Percentiles rank a stretch among this genome's conserved stretches.
phyloP scores from a whole-genome alignment of 192 early-diverging fungal genomes.

The Umbelopsis isabellina region DNA sequence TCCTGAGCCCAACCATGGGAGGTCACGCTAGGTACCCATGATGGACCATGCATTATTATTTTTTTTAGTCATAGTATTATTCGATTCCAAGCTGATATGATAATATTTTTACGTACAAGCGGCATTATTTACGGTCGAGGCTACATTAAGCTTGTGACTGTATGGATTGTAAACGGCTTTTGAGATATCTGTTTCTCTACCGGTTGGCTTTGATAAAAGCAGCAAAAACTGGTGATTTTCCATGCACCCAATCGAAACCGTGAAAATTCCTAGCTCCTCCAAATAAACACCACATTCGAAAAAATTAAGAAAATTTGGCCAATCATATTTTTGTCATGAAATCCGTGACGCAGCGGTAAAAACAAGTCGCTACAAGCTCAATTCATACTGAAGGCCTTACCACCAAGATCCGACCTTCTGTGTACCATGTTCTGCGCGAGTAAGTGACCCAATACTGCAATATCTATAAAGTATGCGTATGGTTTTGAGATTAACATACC shows the following conservation, averaged over 20 bases:
- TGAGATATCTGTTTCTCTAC: too few species aligned
- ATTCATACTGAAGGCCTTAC: background rate
- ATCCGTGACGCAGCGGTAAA: background rate
- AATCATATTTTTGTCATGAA: background rate
- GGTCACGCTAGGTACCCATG: constrained; percentile 9
- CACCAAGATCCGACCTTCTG: constrained; percentile 2
- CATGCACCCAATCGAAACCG: background rate
- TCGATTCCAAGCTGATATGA: background rate
- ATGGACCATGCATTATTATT: background rate
- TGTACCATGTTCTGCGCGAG: constrained; percentile 45
- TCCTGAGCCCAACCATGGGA: background rate
- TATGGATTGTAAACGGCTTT: too few species aligned
- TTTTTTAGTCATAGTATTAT: background rate
- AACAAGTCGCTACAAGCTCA: background rate
- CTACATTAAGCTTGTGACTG: too few species aligned
- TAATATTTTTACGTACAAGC: background rate
- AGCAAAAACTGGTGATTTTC: background rate
- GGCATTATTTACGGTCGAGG: too few species aligned
- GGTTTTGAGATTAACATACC: background rate
- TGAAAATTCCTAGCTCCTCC: too few species aligned
- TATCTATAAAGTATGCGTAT: background rate
- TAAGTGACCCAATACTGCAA: constrained; percentile 22
- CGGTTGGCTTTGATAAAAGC: too few species aligned
- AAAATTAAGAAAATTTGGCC: background rate
- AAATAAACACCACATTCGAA: background rate